These are phyloP conservation scores for Plasmodium chabaudi DNA, from an alignment of 169 alveolate species.

Conservation along the genomic window DNA sequence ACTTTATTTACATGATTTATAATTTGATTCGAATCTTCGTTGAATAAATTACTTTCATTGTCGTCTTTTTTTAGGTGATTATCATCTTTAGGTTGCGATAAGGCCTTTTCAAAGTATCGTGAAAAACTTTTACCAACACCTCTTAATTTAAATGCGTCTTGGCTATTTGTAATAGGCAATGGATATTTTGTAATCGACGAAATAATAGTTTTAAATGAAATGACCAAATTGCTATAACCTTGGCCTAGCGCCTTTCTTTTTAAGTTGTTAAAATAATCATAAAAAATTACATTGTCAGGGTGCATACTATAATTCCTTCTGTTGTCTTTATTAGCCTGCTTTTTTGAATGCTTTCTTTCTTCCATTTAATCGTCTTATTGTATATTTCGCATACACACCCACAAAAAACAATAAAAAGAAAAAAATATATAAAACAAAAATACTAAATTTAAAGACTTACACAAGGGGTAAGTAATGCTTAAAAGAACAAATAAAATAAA, in stretches of 20 bases:
- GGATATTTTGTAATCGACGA: slow-evolving; percentile 80
- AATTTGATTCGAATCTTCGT: slow-evolving; percentile 7
- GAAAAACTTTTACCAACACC: slow-evolving; percentile 82
- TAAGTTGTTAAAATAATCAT: slow-evolving; percentile 63
- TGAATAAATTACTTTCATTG: neutral
- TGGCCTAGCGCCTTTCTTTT: slow-evolving; percentile 63
- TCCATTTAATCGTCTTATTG: slow-evolving; percentile 28
- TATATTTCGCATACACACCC: neutral
- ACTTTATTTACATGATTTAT: slow-evolving; percentile 63
- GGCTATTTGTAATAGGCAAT: slow-evolving; percentile 77
- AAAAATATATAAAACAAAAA: neutral
- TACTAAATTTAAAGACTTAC: neutral
- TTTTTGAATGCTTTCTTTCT: slow-evolving; percentile 1
- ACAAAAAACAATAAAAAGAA: neutral
- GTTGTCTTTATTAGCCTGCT: slow-evolving; percentile 8
- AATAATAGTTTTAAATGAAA: slow-evolving; percentile 74
- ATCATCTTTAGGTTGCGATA: slow-evolving; percentile 10
- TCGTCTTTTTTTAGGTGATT: neutral
- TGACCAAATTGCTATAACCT: slow-evolving; percentile 61
- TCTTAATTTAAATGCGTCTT: slow-evolving; percentile 77
- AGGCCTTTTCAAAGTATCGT: slow-evolving; percentile 57
- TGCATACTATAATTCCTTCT: slow-evolving; percentile 57
- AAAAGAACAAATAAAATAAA: too few relatives aligned
- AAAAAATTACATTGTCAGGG: slow-evolving; percentile 56
- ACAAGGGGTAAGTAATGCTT: neutral